Conservation (phyloP, 495 filamentous ascomycete species). For the Opeltia flavorubescens region DNA sequence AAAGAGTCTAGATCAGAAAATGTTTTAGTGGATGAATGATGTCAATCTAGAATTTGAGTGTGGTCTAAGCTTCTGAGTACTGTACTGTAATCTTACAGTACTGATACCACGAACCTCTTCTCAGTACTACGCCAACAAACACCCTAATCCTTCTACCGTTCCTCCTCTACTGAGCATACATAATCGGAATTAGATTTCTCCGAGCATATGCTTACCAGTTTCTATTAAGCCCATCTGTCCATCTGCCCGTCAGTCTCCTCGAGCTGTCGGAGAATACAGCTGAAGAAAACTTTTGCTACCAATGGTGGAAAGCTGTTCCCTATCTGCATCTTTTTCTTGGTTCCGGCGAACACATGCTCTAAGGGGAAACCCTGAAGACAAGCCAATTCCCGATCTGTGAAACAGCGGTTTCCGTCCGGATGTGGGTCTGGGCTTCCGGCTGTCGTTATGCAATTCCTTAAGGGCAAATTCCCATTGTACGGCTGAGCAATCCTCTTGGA, state of each 20-base stretch:
- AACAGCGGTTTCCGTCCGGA: slow-evolving; percentile 47
- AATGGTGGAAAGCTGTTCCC: slow-evolving; percentile 76
- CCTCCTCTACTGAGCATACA: no score
- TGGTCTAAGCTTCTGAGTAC: no score
- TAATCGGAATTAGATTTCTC: neutral
- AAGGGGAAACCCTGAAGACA: slow-evolving; percentile 65
- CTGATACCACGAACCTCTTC: no score
- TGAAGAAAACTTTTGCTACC: slow-evolving; percentile 32
- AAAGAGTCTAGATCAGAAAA: no score
- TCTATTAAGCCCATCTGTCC: slow-evolving; percentile 5
- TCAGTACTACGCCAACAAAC: no score
- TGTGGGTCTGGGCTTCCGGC: slow-evolving; percentile 56
- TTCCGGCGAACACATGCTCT: slow-evolving; percentile 40
- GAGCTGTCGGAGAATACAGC: slow-evolving; percentile 43
- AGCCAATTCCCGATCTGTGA: slow-evolving; percentile 62
- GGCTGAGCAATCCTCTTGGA: slow-evolving; percentile 10
- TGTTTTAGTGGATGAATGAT: no score
- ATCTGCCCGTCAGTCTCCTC: slow-evolving; percentile 43
- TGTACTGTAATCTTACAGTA: no score
- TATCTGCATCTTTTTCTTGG: slow-evolving; percentile 50
- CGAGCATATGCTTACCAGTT: neutral
- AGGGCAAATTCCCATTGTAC: slow-evolving; percentile 32
- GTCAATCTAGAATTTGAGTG: no score
- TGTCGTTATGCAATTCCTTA: slow-evolving; percentile 52
- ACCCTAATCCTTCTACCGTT: no score